These are phyloP conservation scores for Cucurbita moschata DNA, from an alignment of 306 rosid genomes.

Conservation along the genomic window DNA sequence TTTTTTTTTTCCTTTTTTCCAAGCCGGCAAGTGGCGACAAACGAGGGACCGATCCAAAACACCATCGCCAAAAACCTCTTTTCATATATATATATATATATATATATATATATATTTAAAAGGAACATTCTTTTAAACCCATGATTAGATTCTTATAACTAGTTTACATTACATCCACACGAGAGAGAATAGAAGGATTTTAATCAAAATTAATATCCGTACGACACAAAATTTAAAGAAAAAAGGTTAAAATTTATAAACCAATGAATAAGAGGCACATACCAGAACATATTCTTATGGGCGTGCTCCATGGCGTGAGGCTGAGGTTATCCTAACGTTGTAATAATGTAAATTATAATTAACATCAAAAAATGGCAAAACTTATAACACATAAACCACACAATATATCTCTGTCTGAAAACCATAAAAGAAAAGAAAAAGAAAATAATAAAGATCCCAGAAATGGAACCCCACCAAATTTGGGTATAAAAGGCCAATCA, in stretches of 20 bases:
- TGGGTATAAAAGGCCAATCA: conserved; percentile 3
- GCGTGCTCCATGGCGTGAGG: background rate
- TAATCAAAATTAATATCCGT: background rate
- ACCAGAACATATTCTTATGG: background rate
- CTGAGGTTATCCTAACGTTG: conserved; percentile 8
- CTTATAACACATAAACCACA: background rate
- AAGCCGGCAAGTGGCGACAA: conserved; percentile 10
- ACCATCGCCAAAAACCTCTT: background rate
- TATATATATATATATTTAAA: too few relatives aligned
- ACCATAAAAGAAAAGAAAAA: background rate
- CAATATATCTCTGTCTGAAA: background rate
- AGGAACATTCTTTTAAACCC: background rate
- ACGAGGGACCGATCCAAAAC: background rate
- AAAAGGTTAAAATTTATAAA: background rate
- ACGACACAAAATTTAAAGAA: background rate
- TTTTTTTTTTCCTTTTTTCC: background rate
- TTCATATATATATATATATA: background rate
- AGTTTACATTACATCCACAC: conserved; percentile 1
- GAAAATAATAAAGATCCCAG: background rate
- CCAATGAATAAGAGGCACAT: background rate
- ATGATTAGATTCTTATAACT: background rate
- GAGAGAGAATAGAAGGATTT: background rate
- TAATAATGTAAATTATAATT: background rate
- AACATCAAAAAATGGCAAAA: background rate
- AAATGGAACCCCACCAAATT: conserved; percentile 2